Evolutionary conservation across 208 protist genomes (phyloP), one percentile per base, ranked within the genome.

Genomic region (Angomonas desouzai): DNA sequence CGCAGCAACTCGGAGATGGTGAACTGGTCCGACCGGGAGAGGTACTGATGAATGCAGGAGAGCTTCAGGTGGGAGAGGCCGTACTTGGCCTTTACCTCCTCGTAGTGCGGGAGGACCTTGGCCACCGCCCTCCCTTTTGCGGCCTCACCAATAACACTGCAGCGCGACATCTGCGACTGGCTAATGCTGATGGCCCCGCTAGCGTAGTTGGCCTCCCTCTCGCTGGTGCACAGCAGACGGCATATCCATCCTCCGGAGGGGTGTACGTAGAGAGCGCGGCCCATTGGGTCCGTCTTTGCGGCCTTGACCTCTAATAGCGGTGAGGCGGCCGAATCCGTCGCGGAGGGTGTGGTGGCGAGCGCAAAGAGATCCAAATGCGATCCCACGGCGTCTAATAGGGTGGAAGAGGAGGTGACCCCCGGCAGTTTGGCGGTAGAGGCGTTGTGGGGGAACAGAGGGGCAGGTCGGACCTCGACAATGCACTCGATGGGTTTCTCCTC

Each of bases 61-160:
- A 96, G 55, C 72, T 93, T 81, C 30, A 91, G 76, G 60, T 93
- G 84, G n/a, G 85, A 88, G 7, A 92, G 72, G 0, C 89, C 89
- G 64, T 85, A 95, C 43, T 83, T 81, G 29, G 73, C 59, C 23
- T 79, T 63, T 48, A 84, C 86, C 36, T 91, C 81, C 27, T 69
- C 68, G 66, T 88, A 91, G 1, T 66, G 67, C 33, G 55, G 36
- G 13, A 94, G 45, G 23, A 91, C 72, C 49, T 76, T 75, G 20
- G 78, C 82, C 63, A 83, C 79, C 1, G 79, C 66, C 16, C 75
- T 83, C 25, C 81, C 81, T 58, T 92, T 91, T 27, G 84, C 79
- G 20, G 85, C 76, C 47, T 94, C 81, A 67, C 89, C 92, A 18
- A 94, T 77, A 20, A 92, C 68, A 11, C 74, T 51, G 53, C 79